Conservation (phyloP, 2,329 filamentous ascomycete genomes). For the Cordyceps militaris region DNA sequence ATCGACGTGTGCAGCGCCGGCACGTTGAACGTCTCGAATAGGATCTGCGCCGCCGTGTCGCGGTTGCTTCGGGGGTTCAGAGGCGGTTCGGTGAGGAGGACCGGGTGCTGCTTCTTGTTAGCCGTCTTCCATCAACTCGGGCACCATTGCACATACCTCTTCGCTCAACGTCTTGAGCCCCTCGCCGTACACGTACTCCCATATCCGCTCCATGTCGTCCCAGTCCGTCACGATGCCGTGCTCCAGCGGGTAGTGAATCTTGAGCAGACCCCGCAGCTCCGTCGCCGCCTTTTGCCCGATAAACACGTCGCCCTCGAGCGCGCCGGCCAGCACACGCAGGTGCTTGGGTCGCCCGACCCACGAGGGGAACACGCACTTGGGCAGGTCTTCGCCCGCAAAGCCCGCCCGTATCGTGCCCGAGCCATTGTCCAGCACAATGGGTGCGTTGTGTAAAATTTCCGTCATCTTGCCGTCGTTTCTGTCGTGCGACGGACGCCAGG, state of each 20-base stretch:
- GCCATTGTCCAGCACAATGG: constrained; percentile 98
- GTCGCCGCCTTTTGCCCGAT: constrained; percentile 85
- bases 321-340: constrained; percentile 87
- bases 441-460: constrained; percentile 81
- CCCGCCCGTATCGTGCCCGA: constrained; percentile 95
- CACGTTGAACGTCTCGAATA: constrained; percentile 98
- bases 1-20: constrained; percentile 95
- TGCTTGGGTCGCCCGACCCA: constrained; percentile 97
- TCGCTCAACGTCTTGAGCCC: constrained; percentile 95
- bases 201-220: constrained; percentile 99
- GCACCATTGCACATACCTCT: constrained; percentile 53
- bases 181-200: constrained; percentile 95
- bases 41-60: constrained; percentile 91
- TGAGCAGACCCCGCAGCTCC: constrained; percentile 84
- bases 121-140: not conserved
- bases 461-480: constrained; percentile 35
- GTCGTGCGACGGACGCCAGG: not conserved
- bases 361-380: constrained; percentile 95
- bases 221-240: constrained; percentile 98
- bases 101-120: constrained; percentile 61
- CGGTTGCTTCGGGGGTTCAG: constrained; percentile 93
- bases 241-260: constrained; percentile 92
- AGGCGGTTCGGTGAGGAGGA: constrained; percentile 91
- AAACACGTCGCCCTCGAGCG: constrained; percentile 92
- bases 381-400: constrained; percentile 91